Percentiles rank a stretch among this genome's conserved stretches.
Evolutionary conservation across 2,329 filamentous ascomycete species (phyloP).

Genomic region (Trichoderma sp.): DNA sequence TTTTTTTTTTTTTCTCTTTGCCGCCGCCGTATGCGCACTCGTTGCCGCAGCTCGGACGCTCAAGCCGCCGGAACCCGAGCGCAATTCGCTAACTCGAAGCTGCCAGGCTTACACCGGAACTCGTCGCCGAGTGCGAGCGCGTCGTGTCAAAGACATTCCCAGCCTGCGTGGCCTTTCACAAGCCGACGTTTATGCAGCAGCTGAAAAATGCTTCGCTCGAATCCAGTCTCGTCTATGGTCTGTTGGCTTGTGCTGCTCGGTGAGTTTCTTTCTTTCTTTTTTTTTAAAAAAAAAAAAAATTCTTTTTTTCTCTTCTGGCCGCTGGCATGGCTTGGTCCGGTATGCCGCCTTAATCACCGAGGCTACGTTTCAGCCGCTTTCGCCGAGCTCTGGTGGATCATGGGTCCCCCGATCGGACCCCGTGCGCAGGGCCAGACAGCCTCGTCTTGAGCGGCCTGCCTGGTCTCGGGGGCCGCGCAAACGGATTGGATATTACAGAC

Average conservation of each 20-base stretch:
- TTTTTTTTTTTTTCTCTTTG: neutral
- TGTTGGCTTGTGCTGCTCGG: conserved; percentile 60
- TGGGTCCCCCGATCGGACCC: conserved; percentile 9
- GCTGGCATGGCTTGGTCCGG: neutral
- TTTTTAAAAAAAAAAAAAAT: no score
- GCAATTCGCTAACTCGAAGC: conserved; percentile 31
- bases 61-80: conserved; percentile 30
- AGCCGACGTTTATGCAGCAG: conserved; percentile 62
- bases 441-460: neutral
- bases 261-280: conserved; percentile 42
- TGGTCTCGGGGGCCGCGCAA: neutral
- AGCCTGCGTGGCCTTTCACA: conserved; percentile 64
- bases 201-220: conserved; percentile 59
- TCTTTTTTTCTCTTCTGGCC: conserved; percentile 26
- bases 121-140: conserved; percentile 60
- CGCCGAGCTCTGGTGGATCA: conserved; percentile 5
- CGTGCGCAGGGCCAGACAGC: neutral
- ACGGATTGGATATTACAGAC: neutral
- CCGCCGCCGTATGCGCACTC: conserved; percentile 13
- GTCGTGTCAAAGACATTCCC: conserved; percentile 63
- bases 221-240: conserved; percentile 58
- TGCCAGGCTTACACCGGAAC: conserved; percentile 55
- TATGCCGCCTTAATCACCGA: neutral
- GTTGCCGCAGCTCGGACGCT: neutral
- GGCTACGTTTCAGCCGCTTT: neutral